Conservation (phyloP, 208 protist species). For the Crithidia sp. region DNA sequence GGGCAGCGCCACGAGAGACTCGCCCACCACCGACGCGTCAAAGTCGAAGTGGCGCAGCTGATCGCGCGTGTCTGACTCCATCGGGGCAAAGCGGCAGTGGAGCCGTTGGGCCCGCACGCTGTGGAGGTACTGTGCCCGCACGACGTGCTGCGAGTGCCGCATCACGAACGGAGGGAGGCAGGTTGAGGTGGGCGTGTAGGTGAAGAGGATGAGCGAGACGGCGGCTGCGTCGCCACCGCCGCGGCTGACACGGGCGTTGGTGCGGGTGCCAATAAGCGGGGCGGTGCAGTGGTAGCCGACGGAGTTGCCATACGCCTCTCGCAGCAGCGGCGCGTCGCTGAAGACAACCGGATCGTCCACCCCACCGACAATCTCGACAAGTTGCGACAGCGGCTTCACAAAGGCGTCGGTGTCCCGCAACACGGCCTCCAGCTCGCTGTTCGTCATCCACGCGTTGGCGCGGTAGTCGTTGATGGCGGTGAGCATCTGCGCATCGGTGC, state of each 20-base stretch:
- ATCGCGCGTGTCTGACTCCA: constrained; percentile 74
- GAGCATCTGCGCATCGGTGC: constrained; percentile 81
- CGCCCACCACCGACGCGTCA: constrained; percentile 52
- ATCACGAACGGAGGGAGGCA: constrained; percentile 69
- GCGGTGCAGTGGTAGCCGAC: constrained; percentile 86
- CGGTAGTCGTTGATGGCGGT: constrained; percentile 82
- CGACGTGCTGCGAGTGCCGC: constrained; percentile 66
- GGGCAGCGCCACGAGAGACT: constrained; percentile 18
- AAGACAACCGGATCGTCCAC: constrained; percentile 79
- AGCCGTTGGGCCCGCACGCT: constrained; percentile 48
- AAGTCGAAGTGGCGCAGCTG: constrained; percentile 80
- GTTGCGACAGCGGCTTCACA: constrained; percentile 33
- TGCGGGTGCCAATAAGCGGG: constrained; percentile 74
- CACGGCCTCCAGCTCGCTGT: constrained; percentile 36
- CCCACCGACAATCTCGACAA: constrained; percentile 71
- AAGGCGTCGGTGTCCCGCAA: constrained; percentile 44
- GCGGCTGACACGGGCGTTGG: constrained; percentile 48
- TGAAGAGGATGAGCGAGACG: constrained; percentile 82
- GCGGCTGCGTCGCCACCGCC: constrained; percentile 25
- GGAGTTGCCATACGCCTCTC: constrained; percentile 75
- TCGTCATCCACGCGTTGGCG: constrained; percentile 90
- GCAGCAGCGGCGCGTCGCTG: constrained; percentile 71
- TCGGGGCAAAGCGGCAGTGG: constrained; percentile 57
- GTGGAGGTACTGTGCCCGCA: constrained; percentile 71
- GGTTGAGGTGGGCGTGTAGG: constrained; percentile 50